Evolutionary conservation across 208 protist species (phyloP), one percentile per base, ranked within the genome.

Genomic region (Wallacemonas sp.): DNA sequence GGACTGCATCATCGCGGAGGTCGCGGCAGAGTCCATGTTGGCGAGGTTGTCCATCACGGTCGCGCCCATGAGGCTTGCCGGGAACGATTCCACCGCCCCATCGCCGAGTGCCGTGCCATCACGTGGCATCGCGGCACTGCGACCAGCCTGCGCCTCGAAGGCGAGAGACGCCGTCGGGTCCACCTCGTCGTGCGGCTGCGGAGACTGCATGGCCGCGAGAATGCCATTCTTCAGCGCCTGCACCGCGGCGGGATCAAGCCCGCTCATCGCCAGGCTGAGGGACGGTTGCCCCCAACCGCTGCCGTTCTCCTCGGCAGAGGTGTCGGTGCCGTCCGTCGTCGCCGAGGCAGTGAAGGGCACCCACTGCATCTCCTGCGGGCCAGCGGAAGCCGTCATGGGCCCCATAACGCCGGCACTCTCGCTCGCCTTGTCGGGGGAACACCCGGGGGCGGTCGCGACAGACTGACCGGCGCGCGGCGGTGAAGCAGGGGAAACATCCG

Each of bases 321-420:
- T 44, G 17, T 1, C 34, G 0, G 61, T 66, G 13, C 37, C 68
- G 4, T 48, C 66, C 44, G 34, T 50, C 15, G 55, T 57, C 22
- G 63, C 54, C 12, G 68, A 79, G 61, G 61, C 68, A 15, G 44
- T 73, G 66, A 66, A 78, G 19, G 72, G 50, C 29, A 57, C 29
- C 50, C 50, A 57, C 29, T 17, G 3, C 50, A 57, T 57, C 30
- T 38, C 50, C 26, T 3, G 4, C n/a, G n/a, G n/a, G n/a, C n/a
- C n/a, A n/a, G n/a, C n/a, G n/a, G n/a, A n/a, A n/a, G n/a, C n/a
- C n/a, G n/a, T n/a, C n/a, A n/a, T n/a, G n/a, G n/a, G n/a, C n/a
- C n/a, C n/a, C n/a, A n/a, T n/a, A n/a, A n/a, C 30, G 10, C 50
- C 13, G 26, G 30, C 6, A 37, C 50, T 21, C 30, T 41, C 50